These are phyloP conservation scores for Pachyrhizus erosus DNA, from an alignment of 306 rosid species.

Conservation along the genomic window DNA sequence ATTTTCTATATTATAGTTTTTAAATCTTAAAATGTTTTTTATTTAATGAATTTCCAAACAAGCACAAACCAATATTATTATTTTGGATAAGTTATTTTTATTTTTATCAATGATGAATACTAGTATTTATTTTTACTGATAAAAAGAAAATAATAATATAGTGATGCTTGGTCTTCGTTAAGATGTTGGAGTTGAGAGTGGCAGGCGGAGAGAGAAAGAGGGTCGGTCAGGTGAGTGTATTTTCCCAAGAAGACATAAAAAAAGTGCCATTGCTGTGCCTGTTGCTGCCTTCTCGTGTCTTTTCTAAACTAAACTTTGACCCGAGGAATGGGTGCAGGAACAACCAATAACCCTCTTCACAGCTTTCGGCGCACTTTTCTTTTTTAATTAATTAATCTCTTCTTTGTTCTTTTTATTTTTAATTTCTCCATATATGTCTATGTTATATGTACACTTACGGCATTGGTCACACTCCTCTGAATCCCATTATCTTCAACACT, in stretches of 20 bases:
- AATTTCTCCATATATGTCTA: background rate
- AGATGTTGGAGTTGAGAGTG: slow-evolving; percentile 18
- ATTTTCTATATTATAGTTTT: no score
- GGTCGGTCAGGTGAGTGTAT: background rate
- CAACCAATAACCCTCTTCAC: slow-evolving; percentile 46
- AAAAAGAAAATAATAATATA: background rate
- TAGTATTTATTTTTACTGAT: background rate
- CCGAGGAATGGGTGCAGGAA: slow-evolving; percentile 19
- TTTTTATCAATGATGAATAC: background rate
- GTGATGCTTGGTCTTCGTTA: background rate
- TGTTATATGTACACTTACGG: background rate
- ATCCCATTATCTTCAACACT: background rate
- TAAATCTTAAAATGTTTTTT: no score
- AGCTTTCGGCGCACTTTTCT: slow-evolving; percentile 82
- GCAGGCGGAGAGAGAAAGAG: slow-evolving; percentile 23
- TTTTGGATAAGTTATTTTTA: background rate
- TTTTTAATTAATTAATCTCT: background rate
- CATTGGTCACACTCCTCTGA: background rate
- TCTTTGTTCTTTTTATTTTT: background rate
- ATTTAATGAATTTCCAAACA: no score
- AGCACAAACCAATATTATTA: background rate
- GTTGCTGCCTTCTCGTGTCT: slow-evolving; percentile 8
- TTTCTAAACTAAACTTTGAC: slow-evolving; percentile 50
- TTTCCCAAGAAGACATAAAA: slow-evolving; percentile 41
- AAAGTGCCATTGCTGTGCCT: slow-evolving; percentile 44